Conservation (phyloP, 2,329 filamentous ascomycete genomes). For the Arthrinium phaeospermum region DNA sequence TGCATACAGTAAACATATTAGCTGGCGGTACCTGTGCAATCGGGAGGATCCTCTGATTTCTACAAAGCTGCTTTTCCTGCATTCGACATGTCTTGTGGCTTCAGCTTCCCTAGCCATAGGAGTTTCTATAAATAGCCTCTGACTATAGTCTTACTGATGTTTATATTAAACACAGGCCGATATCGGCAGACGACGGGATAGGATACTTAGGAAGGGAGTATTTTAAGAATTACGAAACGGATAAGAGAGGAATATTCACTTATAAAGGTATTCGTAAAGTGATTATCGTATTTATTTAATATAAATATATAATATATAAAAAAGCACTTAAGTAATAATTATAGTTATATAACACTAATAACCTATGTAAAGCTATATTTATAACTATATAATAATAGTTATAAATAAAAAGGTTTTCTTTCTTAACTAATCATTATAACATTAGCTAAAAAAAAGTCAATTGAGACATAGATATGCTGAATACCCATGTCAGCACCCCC, state of each 20-base stretch:
- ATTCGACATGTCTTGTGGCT: not conserved
- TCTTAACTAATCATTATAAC: not conserved
- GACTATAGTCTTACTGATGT: not conserved
- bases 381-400: too few relatives aligned
- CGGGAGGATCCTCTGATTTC: too few relatives aligned
- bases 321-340: too few relatives aligned
- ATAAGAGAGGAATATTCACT: not conserved
- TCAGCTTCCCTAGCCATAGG: not conserved
- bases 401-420: not conserved
- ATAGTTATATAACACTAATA: too few relatives aligned
- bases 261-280: not conserved
- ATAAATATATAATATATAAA: too few relatives aligned
- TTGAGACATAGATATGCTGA: not conserved
- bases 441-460: not conserved
- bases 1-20: not conserved
- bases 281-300: not conserved
- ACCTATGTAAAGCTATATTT: rapidly evolving
- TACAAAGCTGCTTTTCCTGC: not conserved
- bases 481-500: not conserved
- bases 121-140: not conserved
- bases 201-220: not conserved
- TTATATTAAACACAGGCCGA: not conserved
- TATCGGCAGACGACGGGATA: not conserved
- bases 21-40: not conserved
- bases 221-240: not conserved